A percentile compares a stretch with the other conserved stretches of the same genome.
These are phyloP conservation scores for Macrophomina tecta DNA, from an alignment of 2,329 filamentous ascomycete species.

Conservation along the genomic window DNA sequence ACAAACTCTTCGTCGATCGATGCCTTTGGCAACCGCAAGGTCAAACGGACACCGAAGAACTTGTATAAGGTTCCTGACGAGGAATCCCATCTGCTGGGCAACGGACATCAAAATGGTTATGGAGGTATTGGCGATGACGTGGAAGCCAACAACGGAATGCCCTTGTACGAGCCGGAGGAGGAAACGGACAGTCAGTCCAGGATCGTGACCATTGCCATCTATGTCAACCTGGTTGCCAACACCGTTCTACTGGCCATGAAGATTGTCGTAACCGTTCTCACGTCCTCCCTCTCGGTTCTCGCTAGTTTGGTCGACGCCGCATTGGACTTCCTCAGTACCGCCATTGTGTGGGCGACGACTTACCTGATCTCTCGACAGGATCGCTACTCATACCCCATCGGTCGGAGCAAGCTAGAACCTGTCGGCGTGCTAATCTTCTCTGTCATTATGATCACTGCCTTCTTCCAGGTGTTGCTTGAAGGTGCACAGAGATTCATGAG, in stretches of 20 bases:
- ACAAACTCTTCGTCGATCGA: slow-evolving; percentile 36
- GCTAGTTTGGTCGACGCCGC: slow-evolving; percentile 80
- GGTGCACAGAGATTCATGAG: slow-evolving; percentile 69
- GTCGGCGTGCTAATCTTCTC: slow-evolving; percentile 82
- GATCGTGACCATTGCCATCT: slow-evolving; percentile 86
- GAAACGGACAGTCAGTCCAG: slow-evolving; percentile 75
- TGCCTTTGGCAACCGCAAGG: slow-evolving; percentile 36
- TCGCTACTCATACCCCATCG: slow-evolving; percentile 78
- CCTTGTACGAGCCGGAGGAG: slow-evolving; percentile 71
- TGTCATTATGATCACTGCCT: slow-evolving; percentile 85
- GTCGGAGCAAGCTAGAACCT: slow-evolving; percentile 76
- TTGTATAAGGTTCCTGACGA: slow-evolving; percentile 75
- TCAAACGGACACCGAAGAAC: slow-evolving; percentile 72
- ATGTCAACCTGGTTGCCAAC: slow-evolving; percentile 83
- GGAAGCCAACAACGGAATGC: slow-evolving; percentile 59
- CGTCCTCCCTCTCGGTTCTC: slow-evolving; percentile 80
- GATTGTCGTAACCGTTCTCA: slow-evolving; percentile 75
- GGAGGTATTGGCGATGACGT: slow-evolving; percentile 46
- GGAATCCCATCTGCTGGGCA: slow-evolving; percentile 66
- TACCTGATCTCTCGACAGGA: slow-evolving; percentile 76
- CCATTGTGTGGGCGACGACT: slow-evolving; percentile 80
- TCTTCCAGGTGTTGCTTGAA: slow-evolving; percentile 77
- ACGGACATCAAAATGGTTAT: slow-evolving; percentile 33
- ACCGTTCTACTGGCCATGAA: slow-evolving; percentile 76
- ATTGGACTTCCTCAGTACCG: slow-evolving; percentile 80